Evolutionary conservation across 2,329 filamentous ascomycete species (phyloP), one percentile per base, ranked within the genome.

Genomic region (Chaetothyriales sp.): DNA sequence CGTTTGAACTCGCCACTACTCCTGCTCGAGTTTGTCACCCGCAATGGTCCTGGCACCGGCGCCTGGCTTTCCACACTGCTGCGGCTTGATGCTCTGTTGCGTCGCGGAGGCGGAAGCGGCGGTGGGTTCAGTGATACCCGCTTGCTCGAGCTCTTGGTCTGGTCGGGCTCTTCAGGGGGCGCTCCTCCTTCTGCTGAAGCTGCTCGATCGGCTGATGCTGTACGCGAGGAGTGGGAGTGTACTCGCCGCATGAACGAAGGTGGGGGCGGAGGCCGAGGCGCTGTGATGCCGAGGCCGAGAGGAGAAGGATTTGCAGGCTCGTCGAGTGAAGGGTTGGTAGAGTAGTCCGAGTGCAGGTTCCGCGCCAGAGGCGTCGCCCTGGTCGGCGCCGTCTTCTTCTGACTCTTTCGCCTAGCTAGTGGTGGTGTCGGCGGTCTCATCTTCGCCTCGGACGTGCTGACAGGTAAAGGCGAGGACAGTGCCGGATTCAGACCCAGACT

Each of bases 241-340:
- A 70, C 71, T 26, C 78, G 70, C 44, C 77, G 69, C 7, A 77
- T 75, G 1, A 77, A 77, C 18, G 78, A 77, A 15, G 77, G 76
- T 7, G 75, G 76, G 0, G 68, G 70, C 52, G 60, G 65, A 53
- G 68, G 70, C 52, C 59, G 65, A 53, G 55, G 62, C 10, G 49
- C 66, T 64, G 18, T 63, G 60, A 63, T 63, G 48, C 63, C 68
- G 32, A 58, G 57, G 46, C 62, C 60, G 19, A 52, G 57, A 18
- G 61, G 59, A 53, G 61, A 47, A 48, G 67, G 64, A 43, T 72
- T 72, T 32, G 50, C 39, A 28, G 53, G 53, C 18, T 49, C 53
- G 51, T 59, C 50, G 22, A 47, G 44, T 47, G 58, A 43, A 49
- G 53, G 49, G 43, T 51, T 19, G 12, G 54, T 48, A 51, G 51